Evolutionary conservation across 192 early-diverging fungal species (phyloP), one percentile per base, ranked within the genome.

Genomic region (Podila epicladia): DNA sequence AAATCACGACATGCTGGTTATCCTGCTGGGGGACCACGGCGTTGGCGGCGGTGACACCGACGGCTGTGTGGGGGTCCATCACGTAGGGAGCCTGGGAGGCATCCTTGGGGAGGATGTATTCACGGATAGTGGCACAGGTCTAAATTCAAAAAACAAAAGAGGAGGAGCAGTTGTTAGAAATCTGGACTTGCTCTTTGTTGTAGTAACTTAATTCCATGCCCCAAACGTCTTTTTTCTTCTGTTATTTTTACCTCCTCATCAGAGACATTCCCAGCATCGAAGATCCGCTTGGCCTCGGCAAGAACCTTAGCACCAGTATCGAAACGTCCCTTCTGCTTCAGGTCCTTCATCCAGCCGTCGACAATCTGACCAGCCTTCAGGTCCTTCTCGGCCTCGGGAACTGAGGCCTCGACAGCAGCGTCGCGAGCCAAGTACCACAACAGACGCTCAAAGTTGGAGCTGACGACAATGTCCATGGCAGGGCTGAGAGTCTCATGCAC

Each of bases 391-490:
- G 72, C 76, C 22, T 82, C 87, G 33, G 70, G 73, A 37, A 70
- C 75, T 15, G 65, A 74, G 15, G 74, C 65, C 41, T 85, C 72
- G 9, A 67, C 82, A 62, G 86, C 89, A 41, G 87, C 59, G 57
- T 92, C 90, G 65, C 87, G 87, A 9, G 91, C 94, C 48, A 95
- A 84, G 69, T 98, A 97, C 95, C 96, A 99, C 70, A 96, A 85
- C 71, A 97, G 86, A 67, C 98, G 93, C 87, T 99, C 98, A 93
- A 99, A 99, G 86, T 99, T 99, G 69, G 94, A 96, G 69, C 93
- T 94, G 38, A 98, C 90, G 64, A 97, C 86, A 68, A 99, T 99
- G 74, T 99, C 98, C 98, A 98, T 99, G 33, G 98, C 98, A 37
- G 98, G 98, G 32, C 93, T 94, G 28, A 92, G 86, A 6, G 97